Base-by-base conservation (phyloP, 116 monocot genomes). In the Trichopus zeylanicus region DNA sequence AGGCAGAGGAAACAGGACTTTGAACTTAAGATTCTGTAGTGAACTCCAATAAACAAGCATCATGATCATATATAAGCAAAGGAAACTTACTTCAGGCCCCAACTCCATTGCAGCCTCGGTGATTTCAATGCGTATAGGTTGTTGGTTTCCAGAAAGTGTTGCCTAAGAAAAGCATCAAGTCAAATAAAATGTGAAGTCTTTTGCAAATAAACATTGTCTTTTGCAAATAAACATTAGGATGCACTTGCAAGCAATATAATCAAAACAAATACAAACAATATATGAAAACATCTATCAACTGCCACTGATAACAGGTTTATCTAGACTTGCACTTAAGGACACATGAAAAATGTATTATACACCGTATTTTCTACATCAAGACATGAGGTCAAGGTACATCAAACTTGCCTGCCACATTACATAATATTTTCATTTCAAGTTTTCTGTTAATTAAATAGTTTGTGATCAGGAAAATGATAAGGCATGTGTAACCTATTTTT, bases 61-160 rank as follows among this genome's bases (percentile, higher is more conserved):
- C 26, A 31, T 34, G 6, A 15, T 42, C 13, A 42, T 1, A 42
- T 58, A 26, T 29, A 29, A 24, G 24, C 31, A 21, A 56, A 63
- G 20, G 30, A n/a, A 1, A 64, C 59, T 62, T 79, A 95, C 95
- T 72, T 91, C 91, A 67, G 91, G 46, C 48, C 97, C 97, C 47
- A 98, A 64, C 61, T 91, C 97, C 87, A 98, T 87, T 49, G 97
- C 97, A 71, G 97, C 87, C 64, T 98, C 97, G 12, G 97, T 98
- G 58, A 98, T 98, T 82, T 98, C 97, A 64, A 77, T 91, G 31
- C 97, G 81, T 46, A 98, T 46, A 52, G 97, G 97, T 60, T 87
- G 91, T 53, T 98, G 97, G 57, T 91, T 98, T 58, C 97, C 97
- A 63, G 97, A 85, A 75, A 98, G 84, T 51, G 91, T 98, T 53